These are phyloP conservation scores for Phoma sp. DNA, from an alignment of 2,329 filamentous ascomycete species.

Conservation along the genomic window DNA sequence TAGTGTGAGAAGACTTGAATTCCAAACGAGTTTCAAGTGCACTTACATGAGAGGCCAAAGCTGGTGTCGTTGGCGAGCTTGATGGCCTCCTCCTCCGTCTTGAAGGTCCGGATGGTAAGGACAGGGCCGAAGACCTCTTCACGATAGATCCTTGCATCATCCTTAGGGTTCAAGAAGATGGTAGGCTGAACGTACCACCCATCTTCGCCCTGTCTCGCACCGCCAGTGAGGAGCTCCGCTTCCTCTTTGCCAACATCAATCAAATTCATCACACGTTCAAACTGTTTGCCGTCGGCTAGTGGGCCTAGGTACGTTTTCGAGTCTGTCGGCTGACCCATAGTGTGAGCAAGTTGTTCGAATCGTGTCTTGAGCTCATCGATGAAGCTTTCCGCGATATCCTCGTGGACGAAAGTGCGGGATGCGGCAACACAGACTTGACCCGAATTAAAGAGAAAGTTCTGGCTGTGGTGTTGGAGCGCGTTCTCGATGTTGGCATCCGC, in stretches of 20 bases:
- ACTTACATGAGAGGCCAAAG: slow-evolving; percentile 25
- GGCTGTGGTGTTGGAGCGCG: slow-evolving; percentile 41
- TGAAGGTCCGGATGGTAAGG: slow-evolving; percentile 14
- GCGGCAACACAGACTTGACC: slow-evolving; percentile 36
- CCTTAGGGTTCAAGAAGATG: slow-evolving; percentile 39
- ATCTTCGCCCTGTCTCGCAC: slow-evolving; percentile 32
- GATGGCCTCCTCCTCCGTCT: slow-evolving; percentile 14
- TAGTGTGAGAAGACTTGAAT: background rate
- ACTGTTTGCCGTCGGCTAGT: slow-evolving; percentile 36
- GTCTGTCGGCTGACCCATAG: slow-evolving; percentile 30
- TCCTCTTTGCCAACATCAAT: slow-evolving; percentile 38
- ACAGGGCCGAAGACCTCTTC: slow-evolving; percentile 18
- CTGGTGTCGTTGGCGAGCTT: slow-evolving; percentile 16
- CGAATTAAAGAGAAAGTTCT: slow-evolving; percentile 37
- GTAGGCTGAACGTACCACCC: slow-evolving; percentile 46
- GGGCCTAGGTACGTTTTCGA: slow-evolving; percentile 37
- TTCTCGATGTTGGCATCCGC: slow-evolving; percentile 57
- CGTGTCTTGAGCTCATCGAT: slow-evolving; percentile 32
- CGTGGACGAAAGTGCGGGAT: slow-evolving; percentile 38
- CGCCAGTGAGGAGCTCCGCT: slow-evolving; percentile 38
- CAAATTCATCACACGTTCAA: slow-evolving; percentile 38
- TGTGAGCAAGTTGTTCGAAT: slow-evolving; percentile 26
- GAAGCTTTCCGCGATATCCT: slow-evolving; percentile 38
- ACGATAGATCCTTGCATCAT: slow-evolving; percentile 10
- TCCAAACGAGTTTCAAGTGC: too few species aligned